Evolutionary conservation across 257 asterid species (phyloP), one percentile per base, ranked within the genome.

Genomic region (Linaria vulgaris): DNA sequence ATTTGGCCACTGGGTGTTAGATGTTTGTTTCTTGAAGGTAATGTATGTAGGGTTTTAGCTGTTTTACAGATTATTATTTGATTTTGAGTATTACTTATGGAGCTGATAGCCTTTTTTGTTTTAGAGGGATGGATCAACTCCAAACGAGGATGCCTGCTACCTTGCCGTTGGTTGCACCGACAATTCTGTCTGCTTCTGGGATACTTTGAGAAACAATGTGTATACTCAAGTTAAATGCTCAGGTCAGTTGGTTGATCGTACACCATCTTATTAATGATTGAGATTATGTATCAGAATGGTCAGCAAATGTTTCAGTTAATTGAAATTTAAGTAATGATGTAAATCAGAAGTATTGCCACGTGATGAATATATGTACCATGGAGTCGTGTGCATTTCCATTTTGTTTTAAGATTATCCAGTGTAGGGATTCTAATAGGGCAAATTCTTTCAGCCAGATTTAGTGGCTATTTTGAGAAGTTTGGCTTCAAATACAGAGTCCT

Each of bases 91-190:
- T n/a, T n/a, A 52, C 22, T 37, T 51, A n/a, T n/a, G n/a, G n/a
- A 47, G 45, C n/a, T 69, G 0, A 31, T 69, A 23, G 2, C 27
- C 39, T 52, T 63, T 61, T n/a, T 63, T 38, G 47, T 51, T 69
- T 69, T 69, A 65, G 79, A 68, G 78, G 86, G 79, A 76, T 45
- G 75, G 68, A 41, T 76, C 80, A 50, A 59, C 75, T 76, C 68
- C 78, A 22, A 56, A 64, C 39, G 72, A 64, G 67, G 83, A 66
- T 55, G 60, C 69, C 57, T 23, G 54, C 57, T 74, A 69, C 62
- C 83, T 92, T 70, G 96, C 96, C 24, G 57, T 89, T 52, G 99
- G 99, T 30, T 89, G 96, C 57, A 82, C 88, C 58, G 95, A 89
- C 78, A 92, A 89, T 74, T 82, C 91, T 58, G 78, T 89, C 1